Conservation (phyloP, 768 basidiomycete species). For the Scleroderma bovista region DNA sequence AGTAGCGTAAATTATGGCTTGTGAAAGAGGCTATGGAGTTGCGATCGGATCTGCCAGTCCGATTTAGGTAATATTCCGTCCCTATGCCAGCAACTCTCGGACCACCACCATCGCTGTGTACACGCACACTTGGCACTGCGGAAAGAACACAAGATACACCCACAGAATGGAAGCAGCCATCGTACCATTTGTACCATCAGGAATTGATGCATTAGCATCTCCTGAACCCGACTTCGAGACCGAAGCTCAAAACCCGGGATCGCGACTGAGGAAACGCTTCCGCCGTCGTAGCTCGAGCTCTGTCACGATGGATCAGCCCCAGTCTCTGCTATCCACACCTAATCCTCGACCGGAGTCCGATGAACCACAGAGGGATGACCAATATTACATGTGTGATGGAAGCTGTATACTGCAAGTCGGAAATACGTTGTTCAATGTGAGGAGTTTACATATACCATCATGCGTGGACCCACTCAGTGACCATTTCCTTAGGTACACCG, state of each 20-base stretch:
- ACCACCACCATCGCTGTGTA: not conserved
- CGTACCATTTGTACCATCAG: constrained; percentile 18
- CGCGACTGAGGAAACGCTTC: constrained; percentile 7
- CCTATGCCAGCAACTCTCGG: no score
- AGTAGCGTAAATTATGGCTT: no score
- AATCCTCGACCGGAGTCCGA: constrained; percentile 8
- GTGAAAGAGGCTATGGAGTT: no score
- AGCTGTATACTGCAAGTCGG: constrained; percentile 61
- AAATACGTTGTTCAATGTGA: constrained; percentile 63
- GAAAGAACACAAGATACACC: no score
- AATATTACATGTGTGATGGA: constrained; percentile 63
- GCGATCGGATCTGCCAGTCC: no score
- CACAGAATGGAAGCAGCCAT: constrained; percentile 12
- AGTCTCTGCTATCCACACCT: not conserved
- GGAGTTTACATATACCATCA: constrained; percentile 15
- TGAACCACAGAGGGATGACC: constrained; percentile 35
- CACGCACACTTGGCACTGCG: not conserved
- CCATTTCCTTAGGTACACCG: constrained; percentile 45
- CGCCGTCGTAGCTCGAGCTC: constrained; percentile 7
- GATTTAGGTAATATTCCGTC: no score
- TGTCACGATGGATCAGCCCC: constrained; percentile 1
- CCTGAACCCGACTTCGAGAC: not conserved
- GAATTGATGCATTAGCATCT: constrained; percentile 10
- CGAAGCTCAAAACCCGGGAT: constrained; percentile 5
- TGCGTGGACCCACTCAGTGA: constrained; percentile 1